A percentile compares a stretch with the other conserved stretches of the same genome.
These are phyloP conservation scores for Diophrys appendiculata DNA, from an alignment of 73 alveolate species.

Conservation along the genomic window DNA sequence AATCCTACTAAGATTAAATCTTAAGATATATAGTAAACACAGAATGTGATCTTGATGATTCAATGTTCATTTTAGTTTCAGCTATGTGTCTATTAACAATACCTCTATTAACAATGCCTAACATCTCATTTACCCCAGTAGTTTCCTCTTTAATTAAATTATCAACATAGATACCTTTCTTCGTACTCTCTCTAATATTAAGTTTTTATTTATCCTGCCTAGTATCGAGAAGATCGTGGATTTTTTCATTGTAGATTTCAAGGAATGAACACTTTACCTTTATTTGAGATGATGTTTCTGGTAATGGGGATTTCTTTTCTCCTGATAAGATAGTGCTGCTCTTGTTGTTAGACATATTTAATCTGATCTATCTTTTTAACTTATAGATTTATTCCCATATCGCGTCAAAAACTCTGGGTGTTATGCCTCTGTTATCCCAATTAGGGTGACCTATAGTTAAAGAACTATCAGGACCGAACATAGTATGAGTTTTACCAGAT, in stretches of 20 bases:
- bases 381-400: conserved; percentile 72
- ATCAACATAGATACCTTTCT: not conserved
- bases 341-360: no score
- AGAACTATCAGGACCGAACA: conserved; percentile 47
- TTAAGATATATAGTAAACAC: conserved; percentile 72
- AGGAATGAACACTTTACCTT: conserved; percentile 24
- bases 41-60: conserved; percentile 79
- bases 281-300: no score
- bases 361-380: no score
- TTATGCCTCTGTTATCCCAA: conserved; percentile 87
- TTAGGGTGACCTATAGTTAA: conserved; percentile 62
- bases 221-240: conserved; percentile 80
- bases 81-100: conserved; percentile 48
- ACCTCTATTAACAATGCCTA: conserved; percentile 87
- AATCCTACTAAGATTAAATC: not conserved
- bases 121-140: conserved; percentile 47
- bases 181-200: not conserved
- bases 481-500: conserved; percentile 67
- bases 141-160: not conserved
- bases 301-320: no score
- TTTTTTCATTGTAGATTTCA: conserved; percentile 95
- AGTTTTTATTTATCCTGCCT: not conserved
- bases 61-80: conserved; percentile 18
- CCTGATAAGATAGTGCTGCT: no score
- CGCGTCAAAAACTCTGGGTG: conserved; percentile 95